Evolutionary conservation across 768 basidiomycete species (phyloP).

Genomic region (Collybia mongolica): DNA sequence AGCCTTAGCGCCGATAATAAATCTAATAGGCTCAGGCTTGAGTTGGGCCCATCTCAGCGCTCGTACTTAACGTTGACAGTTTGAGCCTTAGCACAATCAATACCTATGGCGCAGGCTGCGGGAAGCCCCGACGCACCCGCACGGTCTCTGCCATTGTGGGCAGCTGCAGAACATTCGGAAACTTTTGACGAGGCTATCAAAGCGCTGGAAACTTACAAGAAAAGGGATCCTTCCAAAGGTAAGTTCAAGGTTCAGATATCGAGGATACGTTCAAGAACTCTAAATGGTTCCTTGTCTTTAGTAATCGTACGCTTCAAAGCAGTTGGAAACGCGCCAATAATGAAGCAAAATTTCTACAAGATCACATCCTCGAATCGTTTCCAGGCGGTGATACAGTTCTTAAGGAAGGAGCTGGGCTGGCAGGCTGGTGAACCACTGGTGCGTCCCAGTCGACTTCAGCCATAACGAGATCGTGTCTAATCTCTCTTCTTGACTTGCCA

Average conservation of each 20-base stretch:
- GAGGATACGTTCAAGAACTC: not conserved
- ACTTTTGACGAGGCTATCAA: slow-evolving; percentile 52
- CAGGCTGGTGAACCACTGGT: slow-evolving; percentile 84
- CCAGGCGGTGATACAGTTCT: slow-evolving; percentile 90
- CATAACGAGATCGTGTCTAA: too few relatives aligned
- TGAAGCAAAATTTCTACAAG: slow-evolving; percentile 98
- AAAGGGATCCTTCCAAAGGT: slow-evolving; percentile 83
- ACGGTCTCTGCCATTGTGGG: slow-evolving; percentile 28
- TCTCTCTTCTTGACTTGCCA: slow-evolving; percentile 16
- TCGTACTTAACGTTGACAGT: too few relatives aligned
- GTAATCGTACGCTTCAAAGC: slow-evolving; percentile 97
- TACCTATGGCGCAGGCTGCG: slow-evolving; percentile 1
- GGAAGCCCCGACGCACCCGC: slow-evolving; percentile 25
- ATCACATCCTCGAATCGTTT: slow-evolving; percentile 92
- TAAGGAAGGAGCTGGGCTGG: slow-evolving; percentile 86
- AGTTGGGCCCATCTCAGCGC: too few relatives aligned
- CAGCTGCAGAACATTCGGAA: slow-evolving; percentile 24
- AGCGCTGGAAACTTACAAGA: slow-evolving; percentile 82
- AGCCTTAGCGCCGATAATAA: too few relatives aligned
- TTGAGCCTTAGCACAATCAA: not conserved
- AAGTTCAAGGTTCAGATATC: not conserved
- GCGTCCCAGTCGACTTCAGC: slow-evolving; percentile 17
- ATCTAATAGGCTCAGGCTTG: too few relatives aligned
- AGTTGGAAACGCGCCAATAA: slow-evolving; percentile 94
- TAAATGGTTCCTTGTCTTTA: slow-evolving; percentile 26